phyloP scores from a whole-genome alignment of 192 early-diverging fungal species.

The Coemansia umbellata region DNA sequence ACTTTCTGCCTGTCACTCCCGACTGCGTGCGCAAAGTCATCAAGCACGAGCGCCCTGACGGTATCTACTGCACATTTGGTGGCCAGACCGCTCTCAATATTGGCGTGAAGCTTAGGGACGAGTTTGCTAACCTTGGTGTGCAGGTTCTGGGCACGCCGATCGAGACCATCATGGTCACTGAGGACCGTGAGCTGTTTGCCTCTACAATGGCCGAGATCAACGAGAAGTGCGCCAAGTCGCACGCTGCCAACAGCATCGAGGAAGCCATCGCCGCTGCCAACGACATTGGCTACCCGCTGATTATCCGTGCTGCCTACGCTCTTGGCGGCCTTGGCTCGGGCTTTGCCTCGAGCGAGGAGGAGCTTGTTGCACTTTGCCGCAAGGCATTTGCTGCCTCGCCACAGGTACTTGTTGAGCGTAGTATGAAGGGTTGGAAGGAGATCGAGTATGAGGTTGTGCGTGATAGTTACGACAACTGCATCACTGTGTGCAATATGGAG shows the following conservation, averaged over 20 bases:
- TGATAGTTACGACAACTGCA: constrained; percentile 93
- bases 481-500: constrained; percentile 99
- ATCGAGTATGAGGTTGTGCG: constrained; percentile 97
- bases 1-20: constrained; percentile 94
- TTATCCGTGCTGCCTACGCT: constrained; percentile 93
- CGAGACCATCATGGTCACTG: constrained; percentile 91
- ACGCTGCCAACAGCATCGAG: constrained; percentile 72
- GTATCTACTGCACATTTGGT: constrained; percentile 98
- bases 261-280: constrained; percentile 86
- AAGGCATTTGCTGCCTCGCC: constrained; percentile 91
- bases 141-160: constrained; percentile 94
- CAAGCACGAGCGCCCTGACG: constrained; percentile 92
- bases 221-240: constrained; percentile 88
- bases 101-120: constrained; percentile 83
- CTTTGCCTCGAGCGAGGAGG: constrained; percentile 86
- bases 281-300: constrained; percentile 91
- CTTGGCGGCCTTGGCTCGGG: constrained; percentile 97
- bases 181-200: constrained; percentile 95
- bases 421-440: constrained; percentile 99
- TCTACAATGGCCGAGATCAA: constrained; percentile 79
- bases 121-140: constrained; percentile 86
- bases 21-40: constrained; percentile 96
- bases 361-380: constrained; percentile 73
- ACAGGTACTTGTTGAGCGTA: constrained; percentile 91
- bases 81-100: constrained; percentile 98